Percentiles rank a stretch among this genome's conserved stretches.
phyloP scores from a whole-genome alignment of 257 asterid genomes.

The Verbascum thapsus region DNA sequence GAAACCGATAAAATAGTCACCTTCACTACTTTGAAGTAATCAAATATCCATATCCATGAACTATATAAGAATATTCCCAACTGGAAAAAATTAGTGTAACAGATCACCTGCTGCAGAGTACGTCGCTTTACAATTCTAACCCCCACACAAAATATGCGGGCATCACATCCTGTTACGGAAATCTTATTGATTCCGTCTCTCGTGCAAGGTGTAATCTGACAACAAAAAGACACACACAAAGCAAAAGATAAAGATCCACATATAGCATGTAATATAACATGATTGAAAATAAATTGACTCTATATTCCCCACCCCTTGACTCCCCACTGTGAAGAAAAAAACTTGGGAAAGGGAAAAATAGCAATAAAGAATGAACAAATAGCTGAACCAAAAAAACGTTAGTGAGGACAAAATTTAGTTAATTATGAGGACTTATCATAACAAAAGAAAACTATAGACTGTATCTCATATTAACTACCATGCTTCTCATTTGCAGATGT shows the following conservation, averaged over 20 bases:
- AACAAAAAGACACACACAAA: slow-evolving; percentile 42
- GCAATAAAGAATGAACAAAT: background rate
- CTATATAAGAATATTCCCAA: background rate
- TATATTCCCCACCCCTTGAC: background rate
- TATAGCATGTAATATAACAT: slow-evolving; percentile 23
- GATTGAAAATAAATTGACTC: slow-evolving; percentile 7
- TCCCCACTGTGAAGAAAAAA: background rate
- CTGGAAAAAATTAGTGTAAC: slow-evolving; percentile 22
- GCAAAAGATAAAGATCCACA: slow-evolving; percentile 32
- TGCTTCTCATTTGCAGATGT: no score
- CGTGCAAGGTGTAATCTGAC: slow-evolving; percentile 84
- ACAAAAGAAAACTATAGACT: slow-evolving; percentile 13
- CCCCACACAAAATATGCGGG: slow-evolving; percentile 87
- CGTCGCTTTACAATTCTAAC: slow-evolving; percentile 90
- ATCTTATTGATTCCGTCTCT: slow-evolving; percentile 94
- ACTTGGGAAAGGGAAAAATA: background rate
- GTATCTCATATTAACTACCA: slow-evolving; percentile 3
- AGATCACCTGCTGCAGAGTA: slow-evolving; percentile 73
- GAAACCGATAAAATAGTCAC: slow-evolving; percentile 4
- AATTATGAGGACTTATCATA: background rate
- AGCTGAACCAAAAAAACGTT: background rate
- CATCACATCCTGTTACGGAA: slow-evolving; percentile 85
- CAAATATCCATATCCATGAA: slow-evolving; percentile 11
- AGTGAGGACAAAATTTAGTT: background rate
- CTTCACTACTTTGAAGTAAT: slow-evolving; percentile 16